Conservation (phyloP, 805 yeast genomes). For the Ogataea pini region DNA sequence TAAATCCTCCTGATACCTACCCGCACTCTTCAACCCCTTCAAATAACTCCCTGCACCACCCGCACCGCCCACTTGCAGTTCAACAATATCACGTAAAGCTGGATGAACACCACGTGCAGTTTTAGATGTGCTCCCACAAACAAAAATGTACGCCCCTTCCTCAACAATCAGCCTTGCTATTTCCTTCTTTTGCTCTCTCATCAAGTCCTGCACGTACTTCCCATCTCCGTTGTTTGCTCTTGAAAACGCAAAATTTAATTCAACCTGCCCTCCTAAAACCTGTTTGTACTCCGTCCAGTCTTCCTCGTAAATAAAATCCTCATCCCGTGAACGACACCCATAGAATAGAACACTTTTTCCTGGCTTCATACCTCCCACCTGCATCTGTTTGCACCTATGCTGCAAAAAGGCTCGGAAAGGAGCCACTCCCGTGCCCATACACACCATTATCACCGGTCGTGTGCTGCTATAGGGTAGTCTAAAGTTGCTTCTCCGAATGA, state of each 20-base stretch:
- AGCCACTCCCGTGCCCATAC: slow-evolving; percentile 97
- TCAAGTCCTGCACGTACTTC: slow-evolving; percentile 81
- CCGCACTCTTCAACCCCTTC: slow-evolving; percentile 72
- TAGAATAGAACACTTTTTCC: slow-evolving; percentile 74
- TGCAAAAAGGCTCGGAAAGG: slow-evolving; percentile 91
- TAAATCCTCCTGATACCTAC: slow-evolving; percentile 92
- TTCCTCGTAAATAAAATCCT: slow-evolving; percentile 75
- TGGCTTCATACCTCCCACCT: slow-evolving; percentile 41
- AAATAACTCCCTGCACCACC: slow-evolving; percentile 67
- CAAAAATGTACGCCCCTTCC: slow-evolving; percentile 77
- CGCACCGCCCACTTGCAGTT: slow-evolving; percentile 36
- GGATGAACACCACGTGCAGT: slow-evolving; percentile 90
- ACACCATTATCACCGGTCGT: slow-evolving; percentile 85
- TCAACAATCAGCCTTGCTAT: slow-evolving; percentile 46
- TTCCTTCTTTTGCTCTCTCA: slow-evolving; percentile 50
- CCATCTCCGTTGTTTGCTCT: slow-evolving; percentile 49
- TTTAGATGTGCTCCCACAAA: slow-evolving; percentile 90
- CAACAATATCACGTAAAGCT: slow-evolving; percentile 60
- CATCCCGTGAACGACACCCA: slow-evolving; percentile 73
- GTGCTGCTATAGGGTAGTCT: slow-evolving; percentile 79
- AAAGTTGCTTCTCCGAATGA: slow-evolving; percentile 85
- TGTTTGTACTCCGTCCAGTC: slow-evolving; percentile 76
- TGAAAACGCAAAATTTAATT: slow-evolving; percentile 77
- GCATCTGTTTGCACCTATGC: slow-evolving; percentile 50
- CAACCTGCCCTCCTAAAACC: slow-evolving; percentile 52